Evolutionary conservation across 2,329 filamentous ascomycete genomes (phyloP).

Genomic region (Chaetothyriales sp.): DNA sequence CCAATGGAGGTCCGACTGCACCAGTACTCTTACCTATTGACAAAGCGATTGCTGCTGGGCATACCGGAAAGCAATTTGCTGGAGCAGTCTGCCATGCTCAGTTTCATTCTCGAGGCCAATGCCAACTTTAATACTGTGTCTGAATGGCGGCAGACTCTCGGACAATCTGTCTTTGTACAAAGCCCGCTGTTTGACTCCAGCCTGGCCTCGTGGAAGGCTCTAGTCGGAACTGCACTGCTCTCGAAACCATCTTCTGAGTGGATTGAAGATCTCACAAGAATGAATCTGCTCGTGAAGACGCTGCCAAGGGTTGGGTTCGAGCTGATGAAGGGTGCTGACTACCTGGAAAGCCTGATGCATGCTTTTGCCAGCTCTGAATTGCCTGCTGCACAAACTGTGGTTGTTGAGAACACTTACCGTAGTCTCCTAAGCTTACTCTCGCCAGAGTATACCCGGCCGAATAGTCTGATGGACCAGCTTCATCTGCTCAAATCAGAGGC

Average conservation of each 20-base stretch:
- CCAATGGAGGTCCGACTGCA: conserved; percentile 33
- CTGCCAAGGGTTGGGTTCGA: conserved; percentile 36
- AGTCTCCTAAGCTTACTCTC: conserved; percentile 21
- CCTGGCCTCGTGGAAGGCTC: neutral
- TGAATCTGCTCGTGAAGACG: conserved; percentile 27
- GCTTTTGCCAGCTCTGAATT: conserved; percentile 36
- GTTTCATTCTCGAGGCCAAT: conserved; percentile 9
- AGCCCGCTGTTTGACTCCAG: neutral
- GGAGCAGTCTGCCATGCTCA: conserved; percentile 4
- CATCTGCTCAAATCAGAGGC: conserved; percentile 63
- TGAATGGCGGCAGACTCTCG: conserved; percentile 10
- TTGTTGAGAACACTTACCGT: neutral
- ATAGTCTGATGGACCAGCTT: conserved; percentile 59
- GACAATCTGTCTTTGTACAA: neutral
- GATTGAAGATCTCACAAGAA: neutral
- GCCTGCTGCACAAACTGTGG: conserved; percentile 27
- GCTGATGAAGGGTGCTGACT: conserved; percentile 74
- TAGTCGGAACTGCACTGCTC: neutral
- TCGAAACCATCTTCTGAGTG: neutral
- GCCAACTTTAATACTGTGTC: conserved; percentile 4
- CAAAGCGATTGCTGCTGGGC: conserved; percentile 40
- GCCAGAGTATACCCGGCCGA: conserved; percentile 20
- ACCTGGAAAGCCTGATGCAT: conserved; percentile 55
- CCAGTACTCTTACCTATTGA: conserved; percentile 50
- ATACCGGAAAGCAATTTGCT: conserved; percentile 6